phyloP scores from a whole-genome alignment of 2,329 filamentous ascomycete species.

The Xylariaceae sp. region DNA sequence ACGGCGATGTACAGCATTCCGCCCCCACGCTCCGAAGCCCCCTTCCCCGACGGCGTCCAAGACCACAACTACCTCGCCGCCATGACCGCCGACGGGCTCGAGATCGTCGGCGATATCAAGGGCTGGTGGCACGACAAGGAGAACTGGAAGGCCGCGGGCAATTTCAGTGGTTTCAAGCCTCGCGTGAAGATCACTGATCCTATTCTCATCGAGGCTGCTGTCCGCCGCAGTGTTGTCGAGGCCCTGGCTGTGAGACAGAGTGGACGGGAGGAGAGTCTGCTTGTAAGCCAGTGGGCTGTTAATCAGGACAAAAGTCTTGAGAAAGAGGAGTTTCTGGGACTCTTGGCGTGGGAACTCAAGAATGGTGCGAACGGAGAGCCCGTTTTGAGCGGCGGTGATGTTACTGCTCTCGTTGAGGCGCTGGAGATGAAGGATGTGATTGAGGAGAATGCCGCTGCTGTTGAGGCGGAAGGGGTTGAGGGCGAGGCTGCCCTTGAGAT shows the following conservation, averaged over 20 bases:
- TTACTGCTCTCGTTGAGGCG: conserved; percentile 30
- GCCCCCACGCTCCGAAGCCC: conserved; percentile 26
- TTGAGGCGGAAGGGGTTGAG: conserved; percentile 12
- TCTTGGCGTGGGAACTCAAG: conserved; percentile 36
- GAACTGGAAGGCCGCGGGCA: conserved; percentile 47
- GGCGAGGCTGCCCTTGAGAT: background rate
- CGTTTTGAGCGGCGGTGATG: conserved; percentile 38
- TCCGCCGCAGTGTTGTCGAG: conserved; percentile 51
- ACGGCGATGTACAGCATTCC: conserved; percentile 16
- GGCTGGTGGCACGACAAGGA: conserved; percentile 52
- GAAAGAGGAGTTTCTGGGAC: conserved; percentile 32
- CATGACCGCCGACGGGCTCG: conserved; percentile 40
- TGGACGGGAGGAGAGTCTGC: conserved; percentile 23
- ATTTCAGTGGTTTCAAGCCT: conserved; percentile 42
- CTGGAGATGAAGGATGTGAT: conserved; percentile 27
- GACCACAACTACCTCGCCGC: conserved; percentile 46
- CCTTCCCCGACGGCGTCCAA: conserved; percentile 25
- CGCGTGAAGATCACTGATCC: conserved; percentile 39
- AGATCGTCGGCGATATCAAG: conserved; percentile 43
- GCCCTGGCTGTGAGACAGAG: conserved; percentile 41
- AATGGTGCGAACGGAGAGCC: conserved; percentile 38
- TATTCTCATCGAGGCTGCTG: conserved; percentile 43
- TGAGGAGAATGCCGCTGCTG: conserved; percentile 13
- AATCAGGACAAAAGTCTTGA: conserved; percentile 23
- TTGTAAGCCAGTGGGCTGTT: conserved; percentile 20